Percentiles rank a stretch among this genome's conserved stretches.
Evolutionary conservation across 2,329 filamentous ascomycete species (phyloP).

Genomic region (Diaporthe sp.): DNA sequence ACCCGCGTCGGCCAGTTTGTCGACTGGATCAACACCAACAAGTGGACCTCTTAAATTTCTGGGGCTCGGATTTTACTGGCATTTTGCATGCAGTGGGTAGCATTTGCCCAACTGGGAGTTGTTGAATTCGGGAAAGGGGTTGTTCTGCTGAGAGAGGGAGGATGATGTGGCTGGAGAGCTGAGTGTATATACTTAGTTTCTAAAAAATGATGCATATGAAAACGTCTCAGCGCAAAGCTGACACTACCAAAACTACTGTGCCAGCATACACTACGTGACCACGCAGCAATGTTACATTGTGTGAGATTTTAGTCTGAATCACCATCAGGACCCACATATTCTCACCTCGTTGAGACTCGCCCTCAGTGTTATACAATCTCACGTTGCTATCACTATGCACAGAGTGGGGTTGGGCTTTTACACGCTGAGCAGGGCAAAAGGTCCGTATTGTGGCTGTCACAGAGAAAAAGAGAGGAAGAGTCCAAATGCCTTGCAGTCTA

Average conservation of each 20-base stretch:
- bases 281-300: not conserved
- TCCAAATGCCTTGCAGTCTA: too few species aligned
- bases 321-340: too few species aligned
- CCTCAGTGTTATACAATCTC: too few species aligned
- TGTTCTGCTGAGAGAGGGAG: not conserved
- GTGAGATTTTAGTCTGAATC: too few species aligned
- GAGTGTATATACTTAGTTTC: not conserved
- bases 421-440: too few species aligned
- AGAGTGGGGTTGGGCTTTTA: too few species aligned
- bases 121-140: not conserved
- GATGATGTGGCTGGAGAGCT: not conserved
- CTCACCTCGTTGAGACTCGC: too few species aligned
- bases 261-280: not conserved
- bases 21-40: conserved; percentile 47
- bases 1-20: conserved; percentile 47
- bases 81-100: conserved; percentile 11
- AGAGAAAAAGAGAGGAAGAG: too few species aligned
- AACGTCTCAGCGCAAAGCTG: not conserved
- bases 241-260: not conserved
- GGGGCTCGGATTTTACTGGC: not conserved
- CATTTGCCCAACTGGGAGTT: not conserved
- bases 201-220: not conserved
- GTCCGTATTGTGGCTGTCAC: too few species aligned
- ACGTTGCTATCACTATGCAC: too few species aligned
- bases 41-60: conserved; percentile 33